Evolutionary conservation across 352 stramenopile species (phyloP).

Genomic region (Phytophthora citrophthora): DNA sequence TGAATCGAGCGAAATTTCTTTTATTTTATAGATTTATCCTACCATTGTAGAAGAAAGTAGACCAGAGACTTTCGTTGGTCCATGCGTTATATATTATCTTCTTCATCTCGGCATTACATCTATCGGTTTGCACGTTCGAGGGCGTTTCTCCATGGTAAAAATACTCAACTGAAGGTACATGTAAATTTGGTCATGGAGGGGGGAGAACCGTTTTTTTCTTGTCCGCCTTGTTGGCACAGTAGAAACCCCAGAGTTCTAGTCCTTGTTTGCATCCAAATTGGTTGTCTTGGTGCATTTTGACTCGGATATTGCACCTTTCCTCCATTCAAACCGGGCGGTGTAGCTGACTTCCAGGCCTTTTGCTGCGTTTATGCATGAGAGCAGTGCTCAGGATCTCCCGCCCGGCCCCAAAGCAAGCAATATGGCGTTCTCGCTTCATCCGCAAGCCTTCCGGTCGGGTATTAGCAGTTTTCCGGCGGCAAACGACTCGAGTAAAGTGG

Average conservation of each 20-base stretch:
- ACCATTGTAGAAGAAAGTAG: too few species aligned
- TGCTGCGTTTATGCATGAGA: slow-evolving; percentile 38
- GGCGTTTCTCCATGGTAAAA: slow-evolving; percentile 35
- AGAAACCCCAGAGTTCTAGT: slow-evolving; percentile 24
- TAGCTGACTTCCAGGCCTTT: slow-evolving; percentile 12
- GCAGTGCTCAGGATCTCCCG: slow-evolving; percentile 13
- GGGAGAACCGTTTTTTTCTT: slow-evolving; percentile 20
- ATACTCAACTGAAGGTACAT: slow-evolving; percentile 15
- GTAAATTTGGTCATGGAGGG: not conserved
- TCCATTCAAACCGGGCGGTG: slow-evolving; percentile 4
- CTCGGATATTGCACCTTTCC: not conserved
- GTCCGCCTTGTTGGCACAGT: slow-evolving; percentile 17
- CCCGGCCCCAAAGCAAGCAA: slow-evolving; percentile 26
- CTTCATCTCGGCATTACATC: too few species aligned
- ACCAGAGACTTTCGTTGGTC: too few species aligned
- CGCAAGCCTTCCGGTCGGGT: slow-evolving; percentile 19
- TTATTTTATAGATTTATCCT: too few species aligned
- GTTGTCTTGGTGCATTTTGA: not conserved
- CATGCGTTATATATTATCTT: too few species aligned
- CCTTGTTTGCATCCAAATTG: slow-evolving; percentile 1
- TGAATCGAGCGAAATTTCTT: too few species aligned
- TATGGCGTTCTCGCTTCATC: slow-evolving; percentile 26
- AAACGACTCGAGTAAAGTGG: slow-evolving; percentile 22
- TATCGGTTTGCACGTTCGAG: not conserved
- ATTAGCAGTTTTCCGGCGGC: slow-evolving; percentile 14